Conservation (phyloP, 2,329 filamentous ascomycete species). For the Endocalyx cinctus region DNA sequence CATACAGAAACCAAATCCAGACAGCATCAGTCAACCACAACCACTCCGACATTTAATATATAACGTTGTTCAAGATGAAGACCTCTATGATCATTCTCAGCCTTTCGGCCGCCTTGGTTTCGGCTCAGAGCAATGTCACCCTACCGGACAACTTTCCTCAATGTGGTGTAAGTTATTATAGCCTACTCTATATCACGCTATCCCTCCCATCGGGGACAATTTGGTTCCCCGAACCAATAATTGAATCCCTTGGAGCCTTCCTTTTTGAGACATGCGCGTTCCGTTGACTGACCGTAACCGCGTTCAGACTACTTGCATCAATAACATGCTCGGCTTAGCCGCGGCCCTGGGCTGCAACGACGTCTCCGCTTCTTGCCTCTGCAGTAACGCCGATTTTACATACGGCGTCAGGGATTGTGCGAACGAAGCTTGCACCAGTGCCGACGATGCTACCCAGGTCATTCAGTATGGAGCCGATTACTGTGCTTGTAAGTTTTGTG, state of each 20-base stretch:
- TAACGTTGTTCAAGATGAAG: conserved; percentile 46
- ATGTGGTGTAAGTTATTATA: conserved; percentile 47
- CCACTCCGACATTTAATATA: no score
- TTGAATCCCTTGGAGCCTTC: no score
- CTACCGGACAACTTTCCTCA: conserved; percentile 36
- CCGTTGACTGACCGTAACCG: conserved; percentile 1
- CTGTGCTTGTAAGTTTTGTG: conserved; percentile 21
- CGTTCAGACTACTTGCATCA: conserved; percentile 42
- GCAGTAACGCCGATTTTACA: conserved; percentile 35
- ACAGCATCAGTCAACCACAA: no score
- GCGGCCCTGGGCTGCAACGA: conserved; percentile 39
- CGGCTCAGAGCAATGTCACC: conserved; percentile 38
- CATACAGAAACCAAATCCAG: conserved; percentile 14
- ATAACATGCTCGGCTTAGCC: conserved; percentile 47
- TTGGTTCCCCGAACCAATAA: background rate
- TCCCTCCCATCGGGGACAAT: background rate
- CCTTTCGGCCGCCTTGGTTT: conserved; percentile 35
- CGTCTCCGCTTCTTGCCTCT: conserved; percentile 36
- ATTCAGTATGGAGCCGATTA: conserved; percentile 24
- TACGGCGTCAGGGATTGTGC: conserved; percentile 32
- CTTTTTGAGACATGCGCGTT: no score
- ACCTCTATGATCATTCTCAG: conserved; percentile 37
- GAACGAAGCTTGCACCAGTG: conserved; percentile 17
- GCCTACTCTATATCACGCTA: background rate
- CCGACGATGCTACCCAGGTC: conserved; percentile 12